Evolutionary conservation across 2,329 filamentous ascomycete genomes (phyloP), one percentile per base, ranked within the genome.

Genomic region (Myriosclerotinia duriaeana): DNA sequence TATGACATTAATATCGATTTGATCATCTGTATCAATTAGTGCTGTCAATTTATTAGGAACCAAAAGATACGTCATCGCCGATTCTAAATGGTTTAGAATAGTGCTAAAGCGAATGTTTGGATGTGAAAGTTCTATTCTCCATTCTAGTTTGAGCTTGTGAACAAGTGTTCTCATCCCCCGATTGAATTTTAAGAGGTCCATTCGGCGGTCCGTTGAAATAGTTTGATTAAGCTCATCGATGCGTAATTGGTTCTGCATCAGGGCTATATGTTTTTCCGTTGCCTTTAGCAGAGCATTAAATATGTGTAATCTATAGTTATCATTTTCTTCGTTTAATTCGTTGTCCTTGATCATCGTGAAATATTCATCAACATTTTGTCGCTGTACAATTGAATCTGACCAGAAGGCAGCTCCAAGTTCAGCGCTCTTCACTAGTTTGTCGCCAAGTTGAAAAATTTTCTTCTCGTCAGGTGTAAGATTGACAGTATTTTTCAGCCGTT

Each of bases 241-340:
- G 1, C 56, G 26, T 36, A 36, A 22, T 44, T 59, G 26, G 12
- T 59, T 59, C 7, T 48, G 26, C 42, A 48, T 22, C 4, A 22
- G 42, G 20, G 26, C 20, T 11, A 59, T 36, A 3, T 59, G 56
- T n/a, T 59, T 59, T 42, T 59, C 42, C 26, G 42, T 59, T 22
- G 42, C 26, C 12, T 48, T 59, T 17, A 48, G 36, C 11, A 48
- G 44, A 30, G 8, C 20, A 17, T 59, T 48, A 17, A 46, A 59
- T 22, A 59, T 8, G 17, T 22, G 26, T n/a, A 46, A 4, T 59
- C 42, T 48, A 30, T 48, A 34, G 0, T 15, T 36, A 20, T 59
- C 3, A 34, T n/a, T 22, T 20, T 17, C 44, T 36, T 9, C 46
- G 17, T 46, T 58, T 20, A 8, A 9, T 46, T 48, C 20, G 42